Evolutionary conservation across 306 rosid genomes (phyloP).

Genomic region (Citrullus mucosospermus): DNA sequence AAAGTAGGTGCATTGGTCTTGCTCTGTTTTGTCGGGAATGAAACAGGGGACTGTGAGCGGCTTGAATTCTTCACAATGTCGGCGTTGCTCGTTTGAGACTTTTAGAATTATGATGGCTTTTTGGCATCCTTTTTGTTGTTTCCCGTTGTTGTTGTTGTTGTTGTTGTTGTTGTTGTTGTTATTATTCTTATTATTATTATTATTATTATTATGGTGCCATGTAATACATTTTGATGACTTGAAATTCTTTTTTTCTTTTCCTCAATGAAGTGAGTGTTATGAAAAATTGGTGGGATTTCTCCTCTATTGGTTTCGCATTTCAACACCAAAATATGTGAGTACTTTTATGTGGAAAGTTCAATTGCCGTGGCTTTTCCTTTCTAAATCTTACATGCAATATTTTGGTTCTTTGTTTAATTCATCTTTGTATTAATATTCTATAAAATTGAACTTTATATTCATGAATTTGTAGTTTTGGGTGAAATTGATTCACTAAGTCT

Average conservation of each 20-base stretch:
- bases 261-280: constrained; percentile 57
- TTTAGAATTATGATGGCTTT: no score
- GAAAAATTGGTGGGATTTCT: constrained; percentile 71
- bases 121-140: background rate
- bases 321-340: constrained; percentile 53
- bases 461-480: background rate
- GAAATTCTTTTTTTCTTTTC: background rate
- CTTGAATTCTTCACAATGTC: no score
- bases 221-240: background rate
- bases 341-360: background rate
- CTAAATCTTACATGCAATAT: background rate
- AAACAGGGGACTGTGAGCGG: no score
- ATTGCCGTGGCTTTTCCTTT: background rate
- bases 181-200: no score
- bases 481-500: background rate
- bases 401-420: background rate
- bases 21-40: no score
- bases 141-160: background rate
- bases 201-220: background rate
- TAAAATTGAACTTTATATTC: background rate
- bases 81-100: no score
- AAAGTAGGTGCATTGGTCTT: no score
- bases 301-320: constrained; percentile 77
- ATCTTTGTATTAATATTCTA: background rate
- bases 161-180: background rate